Percentiles rank a stretch among this genome's conserved stretches.
Evolutionary conservation across 768 basidiomycete genomes (phyloP).

Genomic region (Russula brevipes): DNA sequence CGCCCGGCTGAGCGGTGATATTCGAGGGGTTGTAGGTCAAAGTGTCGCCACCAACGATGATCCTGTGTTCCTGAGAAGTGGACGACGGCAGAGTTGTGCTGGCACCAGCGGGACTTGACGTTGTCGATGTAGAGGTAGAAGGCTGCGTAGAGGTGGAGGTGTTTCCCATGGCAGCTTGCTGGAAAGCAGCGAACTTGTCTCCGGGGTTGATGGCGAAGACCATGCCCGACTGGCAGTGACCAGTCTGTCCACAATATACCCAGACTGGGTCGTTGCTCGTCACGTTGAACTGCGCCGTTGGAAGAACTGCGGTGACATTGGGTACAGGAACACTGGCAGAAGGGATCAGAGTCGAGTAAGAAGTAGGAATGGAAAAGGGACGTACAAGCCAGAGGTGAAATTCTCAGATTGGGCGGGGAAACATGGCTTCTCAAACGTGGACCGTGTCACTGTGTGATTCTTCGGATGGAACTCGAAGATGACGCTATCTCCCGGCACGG

Average conservation of each 20-base stretch:
- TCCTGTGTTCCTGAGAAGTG: slow-evolving; percentile 31
- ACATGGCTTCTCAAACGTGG: slow-evolving; percentile 49
- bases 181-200: slow-evolving; percentile 49
- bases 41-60: slow-evolving; percentile 30
- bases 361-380: slow-evolving; percentile 1
- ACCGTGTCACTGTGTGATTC: slow-evolving; percentile 57
- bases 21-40: slow-evolving; percentile 33
- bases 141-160: slow-evolving; percentile 21
- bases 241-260: slow-evolving; percentile 53
- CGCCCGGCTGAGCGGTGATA: slow-evolving; percentile 35
- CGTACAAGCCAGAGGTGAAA: slow-evolving; percentile 58
- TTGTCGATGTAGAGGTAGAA: slow-evolving; percentile 27
- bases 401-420: slow-evolving; percentile 34
- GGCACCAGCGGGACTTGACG: slow-evolving; percentile 35
- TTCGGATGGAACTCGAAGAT: slow-evolving; percentile 50
- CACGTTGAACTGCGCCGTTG: slow-evolving; percentile 42
- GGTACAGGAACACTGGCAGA: slow-evolving; percentile 44
- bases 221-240: slow-evolving; percentile 58
- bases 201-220: slow-evolving; percentile 63
- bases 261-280: slow-evolving; percentile 45
- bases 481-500: slow-evolving; percentile 43
- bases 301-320: slow-evolving; percentile 40
- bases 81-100: slow-evolving; percentile 2
- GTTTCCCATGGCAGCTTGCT: slow-evolving; percentile 44
- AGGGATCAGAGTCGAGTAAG: slow-evolving; percentile 27